phyloP scores from a whole-genome alignment of 2,329 filamentous ascomycete species.

The Pseudocercospora ulei region DNA sequence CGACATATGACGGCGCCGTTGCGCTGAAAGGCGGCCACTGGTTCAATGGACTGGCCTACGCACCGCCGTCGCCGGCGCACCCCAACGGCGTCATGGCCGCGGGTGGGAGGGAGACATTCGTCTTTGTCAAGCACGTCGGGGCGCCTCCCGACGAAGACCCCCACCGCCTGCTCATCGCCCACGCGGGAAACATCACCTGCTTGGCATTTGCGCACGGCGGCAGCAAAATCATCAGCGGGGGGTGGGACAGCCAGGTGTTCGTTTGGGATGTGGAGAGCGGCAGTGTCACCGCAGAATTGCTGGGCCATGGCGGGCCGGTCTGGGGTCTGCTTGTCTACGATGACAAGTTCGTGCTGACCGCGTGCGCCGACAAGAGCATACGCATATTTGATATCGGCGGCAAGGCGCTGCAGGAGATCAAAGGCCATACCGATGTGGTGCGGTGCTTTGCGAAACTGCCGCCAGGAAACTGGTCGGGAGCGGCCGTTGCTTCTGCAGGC shows the following conservation, averaged over 20 bases:
- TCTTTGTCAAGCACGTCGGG: constrained; percentile 71
- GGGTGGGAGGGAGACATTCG: constrained; percentile 82
- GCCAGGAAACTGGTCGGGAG: constrained; percentile 63
- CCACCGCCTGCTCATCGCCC: constrained; percentile 75
- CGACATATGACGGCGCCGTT: constrained; percentile 66
- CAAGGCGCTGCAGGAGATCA: constrained; percentile 54
- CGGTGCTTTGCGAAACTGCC: constrained; percentile 81
- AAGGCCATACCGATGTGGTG: constrained; percentile 70
- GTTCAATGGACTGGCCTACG: constrained; percentile 73
- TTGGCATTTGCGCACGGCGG: constrained; percentile 67
- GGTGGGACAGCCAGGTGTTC: constrained; percentile 83
- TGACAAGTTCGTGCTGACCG: constrained; percentile 66
- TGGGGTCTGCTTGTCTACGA: constrained; percentile 88
- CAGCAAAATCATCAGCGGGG: constrained; percentile 72
- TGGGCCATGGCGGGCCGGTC: constrained; percentile 70
- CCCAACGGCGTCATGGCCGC: constrained; percentile 76
- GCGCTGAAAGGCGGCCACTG: constrained; percentile 72
- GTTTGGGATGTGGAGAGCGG: constrained; percentile 81
- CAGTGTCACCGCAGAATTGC: constrained; percentile 62
- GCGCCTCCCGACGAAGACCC: constrained; percentile 63
- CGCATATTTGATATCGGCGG: constrained; percentile 64
- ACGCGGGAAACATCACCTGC: constrained; percentile 78
- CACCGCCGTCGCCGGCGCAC: constrained; percentile 57
- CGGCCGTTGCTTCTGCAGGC: constrained; percentile 87
- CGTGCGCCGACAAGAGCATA: constrained; percentile 77